Conservation (phyloP, 1,284 basidiomycete species). For the Porogramme epimiltina region DNA sequence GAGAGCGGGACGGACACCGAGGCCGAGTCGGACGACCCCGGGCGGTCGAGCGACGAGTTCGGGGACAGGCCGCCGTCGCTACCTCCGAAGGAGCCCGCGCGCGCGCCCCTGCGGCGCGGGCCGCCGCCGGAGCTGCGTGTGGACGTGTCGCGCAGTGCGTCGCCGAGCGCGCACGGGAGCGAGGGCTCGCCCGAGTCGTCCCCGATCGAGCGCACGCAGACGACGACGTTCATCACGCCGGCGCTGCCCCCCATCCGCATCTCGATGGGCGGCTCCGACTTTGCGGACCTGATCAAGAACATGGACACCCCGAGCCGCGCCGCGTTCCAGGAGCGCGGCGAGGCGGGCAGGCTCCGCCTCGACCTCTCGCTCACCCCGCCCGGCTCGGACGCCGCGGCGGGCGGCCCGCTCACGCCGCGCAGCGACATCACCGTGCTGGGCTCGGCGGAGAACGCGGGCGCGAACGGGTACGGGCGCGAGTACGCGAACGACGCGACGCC, state of each 20-base stretch:
- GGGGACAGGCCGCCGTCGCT: conserved; percentile 46
- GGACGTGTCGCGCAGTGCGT: conserved; percentile 12
- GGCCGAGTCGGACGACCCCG: conserved; percentile 44
- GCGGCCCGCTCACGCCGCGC: conserved; percentile 25
- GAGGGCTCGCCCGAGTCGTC: conserved; percentile 52
- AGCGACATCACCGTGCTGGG: conserved; percentile 28
- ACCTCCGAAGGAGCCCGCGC: conserved; percentile 50
- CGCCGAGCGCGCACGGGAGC: conserved; percentile 32
- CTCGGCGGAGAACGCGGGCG: conserved; percentile 11
- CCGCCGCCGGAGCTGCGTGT: conserved; percentile 18
- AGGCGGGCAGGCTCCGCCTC: conserved; percentile 28
- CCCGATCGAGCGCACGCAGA: conserved; percentile 64
- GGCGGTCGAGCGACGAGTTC: too few relatives aligned
- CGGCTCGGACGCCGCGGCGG: conserved; percentile 12
- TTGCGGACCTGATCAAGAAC: conserved; percentile 67
- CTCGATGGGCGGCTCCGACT: conserved; percentile 80
- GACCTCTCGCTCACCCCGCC: conserved; percentile 25
- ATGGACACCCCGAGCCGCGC: conserved; percentile 36
- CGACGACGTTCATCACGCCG: conserved; percentile 76
- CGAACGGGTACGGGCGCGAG: not conserved
- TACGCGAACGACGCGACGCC: conserved; percentile 22
- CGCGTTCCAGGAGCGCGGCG: conserved; percentile 29
- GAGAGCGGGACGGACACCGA: conserved; percentile 78
- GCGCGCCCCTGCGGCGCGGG: not conserved
- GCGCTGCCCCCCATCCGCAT: conserved; percentile 82